These are phyloP conservation scores for Lactarius tabidus DNA, from an alignment of 768 basidiomycete genomes.

Conservation along the genomic window DNA sequence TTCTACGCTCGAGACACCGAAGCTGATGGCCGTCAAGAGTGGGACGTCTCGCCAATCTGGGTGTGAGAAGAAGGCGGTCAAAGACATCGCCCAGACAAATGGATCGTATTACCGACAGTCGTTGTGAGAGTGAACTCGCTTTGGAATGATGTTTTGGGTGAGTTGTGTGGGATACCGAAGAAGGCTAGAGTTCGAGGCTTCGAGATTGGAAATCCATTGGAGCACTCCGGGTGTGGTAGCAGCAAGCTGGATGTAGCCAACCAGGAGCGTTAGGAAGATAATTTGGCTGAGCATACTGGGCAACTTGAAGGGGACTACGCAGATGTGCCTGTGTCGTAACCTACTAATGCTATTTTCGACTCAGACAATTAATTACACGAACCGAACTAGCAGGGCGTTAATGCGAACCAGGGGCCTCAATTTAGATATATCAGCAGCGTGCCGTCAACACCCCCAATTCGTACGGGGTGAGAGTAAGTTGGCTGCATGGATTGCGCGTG, in stretches of 20 bases:
- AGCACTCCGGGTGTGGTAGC: conserved; percentile 2
- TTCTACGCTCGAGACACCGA: conserved; percentile 49
- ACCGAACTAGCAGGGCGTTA: background rate
- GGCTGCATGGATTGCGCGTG: conserved; percentile 20
- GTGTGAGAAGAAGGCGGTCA: background rate
- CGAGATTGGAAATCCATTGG: conserved; percentile 25
- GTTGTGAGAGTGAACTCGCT: conserved; percentile 52
- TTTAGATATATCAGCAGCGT: conserved; percentile 6
- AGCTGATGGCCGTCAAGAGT: conserved; percentile 44
- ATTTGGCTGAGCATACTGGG: conserved; percentile 1
- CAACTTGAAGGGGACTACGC: background rate
- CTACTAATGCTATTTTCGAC: background rate
- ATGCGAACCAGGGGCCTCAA: background rate
- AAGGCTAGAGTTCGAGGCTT: conserved; percentile 37
- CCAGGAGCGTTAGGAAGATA: conserved; percentile 2
- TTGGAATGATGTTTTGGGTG: conserved; percentile 46
- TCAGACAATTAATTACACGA: background rate
- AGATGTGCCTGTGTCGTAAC: background rate
- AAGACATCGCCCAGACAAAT: background rate
- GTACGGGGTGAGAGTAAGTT: conserved; percentile 13
- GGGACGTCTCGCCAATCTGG: conserved; percentile 53
- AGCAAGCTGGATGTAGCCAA: conserved; percentile 8
- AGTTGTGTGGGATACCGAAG: conserved; percentile 45
- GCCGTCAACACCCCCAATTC: conserved; percentile 11
- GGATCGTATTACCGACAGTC: conserved; percentile 37